These are phyloP conservation scores for Discostella stelligeroides DNA, from an alignment of 108 stramenopile genomes.

Conservation along the genomic window DNA sequence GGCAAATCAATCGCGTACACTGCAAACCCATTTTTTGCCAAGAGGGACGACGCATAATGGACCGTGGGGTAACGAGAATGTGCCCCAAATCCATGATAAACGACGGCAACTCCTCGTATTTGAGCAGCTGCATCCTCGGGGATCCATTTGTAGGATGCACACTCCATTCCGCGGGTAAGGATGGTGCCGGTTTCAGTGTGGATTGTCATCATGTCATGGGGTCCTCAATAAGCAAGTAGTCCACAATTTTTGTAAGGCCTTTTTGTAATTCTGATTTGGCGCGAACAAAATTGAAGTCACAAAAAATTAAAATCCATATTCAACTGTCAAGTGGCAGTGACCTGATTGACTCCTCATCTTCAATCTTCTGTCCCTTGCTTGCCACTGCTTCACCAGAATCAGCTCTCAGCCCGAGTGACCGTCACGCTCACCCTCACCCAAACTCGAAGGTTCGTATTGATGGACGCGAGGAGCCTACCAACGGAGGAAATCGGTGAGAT, in stretches of 20 bases:
- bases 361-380: too few relatives aligned
- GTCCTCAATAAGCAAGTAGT: too few relatives aligned
- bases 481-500: neutral
- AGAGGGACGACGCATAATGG: constrained; percentile 69
- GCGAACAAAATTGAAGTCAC: too few relatives aligned
- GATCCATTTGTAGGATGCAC: constrained; percentile 58
- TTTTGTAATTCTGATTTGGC: too few relatives aligned
- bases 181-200: constrained; percentile 21
- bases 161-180: constrained; percentile 53
- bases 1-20: constrained; percentile 75
- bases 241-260: too few relatives aligned
- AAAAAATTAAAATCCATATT: too few relatives aligned
- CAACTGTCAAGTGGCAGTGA: too few relatives aligned
- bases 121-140: constrained; percentile 11
- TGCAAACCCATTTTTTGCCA: constrained; percentile 56
- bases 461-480: neutral
- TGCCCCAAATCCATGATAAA: constrained; percentile 84
- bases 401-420: too few relatives aligned
- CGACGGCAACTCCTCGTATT: constrained; percentile 59
- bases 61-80: constrained; percentile 84
- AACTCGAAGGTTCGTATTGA: too few relatives aligned
- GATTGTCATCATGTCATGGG: constrained; percentile 1
- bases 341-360: too few relatives aligned
- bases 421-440: too few relatives aligned
- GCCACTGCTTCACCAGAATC: too few relatives aligned